A percentile compares a stretch with the other conserved stretches of the same genome.
Conservation (phyloP, 169 alveolate genomes). For the Ichthyophthirius multifiliis region DNA sequence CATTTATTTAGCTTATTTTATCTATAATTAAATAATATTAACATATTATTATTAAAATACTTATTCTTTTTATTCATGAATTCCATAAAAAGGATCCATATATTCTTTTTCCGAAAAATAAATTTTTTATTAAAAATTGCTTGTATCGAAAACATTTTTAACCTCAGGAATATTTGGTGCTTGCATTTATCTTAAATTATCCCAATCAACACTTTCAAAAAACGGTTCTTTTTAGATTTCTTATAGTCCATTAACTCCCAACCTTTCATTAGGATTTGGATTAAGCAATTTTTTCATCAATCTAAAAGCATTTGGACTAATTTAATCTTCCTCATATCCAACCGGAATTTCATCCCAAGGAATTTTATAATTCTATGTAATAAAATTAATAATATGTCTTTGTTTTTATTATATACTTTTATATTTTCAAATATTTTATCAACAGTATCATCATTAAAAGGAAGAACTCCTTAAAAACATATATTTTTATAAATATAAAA, state of each 20-base stretch:
- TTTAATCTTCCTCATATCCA: constrained; percentile 26
- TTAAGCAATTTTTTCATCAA: constrained; percentile 31
- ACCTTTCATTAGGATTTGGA: constrained; percentile 20
- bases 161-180: constrained; percentile 67
- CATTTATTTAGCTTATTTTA: too few species aligned
- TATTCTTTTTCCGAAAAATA: neutral
- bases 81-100: neutral
- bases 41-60: too few species aligned
- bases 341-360: constrained; percentile 11
- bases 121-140: neutral
- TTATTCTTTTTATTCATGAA: neutral
- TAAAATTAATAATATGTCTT: neutral
- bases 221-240: constrained; percentile 76
- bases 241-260: constrained; percentile 59
- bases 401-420: constrained; percentile 1
- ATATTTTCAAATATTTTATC: constrained; percentile 59
- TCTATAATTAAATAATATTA: too few species aligned
- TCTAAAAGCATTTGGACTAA: constrained; percentile 22
- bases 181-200: constrained; percentile 25
- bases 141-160: neutral
- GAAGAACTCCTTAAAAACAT: constrained; percentile 64
- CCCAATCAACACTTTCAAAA: constrained; percentile 71
- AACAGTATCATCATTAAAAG: constrained; percentile 63
- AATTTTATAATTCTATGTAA: neutral
- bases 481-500: too few species aligned